These are phyloP conservation scores for Cryptosporidium meleagridis DNA, from an alignment of 169 alveolate species.

Conservation along the genomic window DNA sequence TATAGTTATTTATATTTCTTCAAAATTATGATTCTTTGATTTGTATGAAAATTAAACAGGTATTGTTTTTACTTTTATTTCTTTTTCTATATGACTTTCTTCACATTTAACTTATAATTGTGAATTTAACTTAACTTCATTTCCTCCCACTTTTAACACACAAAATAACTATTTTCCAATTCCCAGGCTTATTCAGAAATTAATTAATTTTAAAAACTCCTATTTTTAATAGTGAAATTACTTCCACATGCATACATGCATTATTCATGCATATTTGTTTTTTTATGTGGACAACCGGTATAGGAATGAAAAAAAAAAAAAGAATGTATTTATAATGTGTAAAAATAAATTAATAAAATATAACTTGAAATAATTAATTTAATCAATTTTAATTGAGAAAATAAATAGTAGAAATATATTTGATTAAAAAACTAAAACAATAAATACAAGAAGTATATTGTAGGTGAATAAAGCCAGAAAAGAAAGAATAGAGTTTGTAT, in stretches of 20 bases:
- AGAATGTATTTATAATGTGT: not conserved
- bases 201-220: too few relatives aligned
- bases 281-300: slow-evolving; percentile 5
- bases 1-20: too few relatives aligned
- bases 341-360: not conserved
- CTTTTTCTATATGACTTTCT: too few relatives aligned
- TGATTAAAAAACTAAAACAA: not conserved
- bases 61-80: too few relatives aligned
- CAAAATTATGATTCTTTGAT: too few relatives aligned
- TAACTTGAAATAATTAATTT: not conserved
- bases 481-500: not conserved
- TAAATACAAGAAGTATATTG: not conserved
- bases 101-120: not conserved
- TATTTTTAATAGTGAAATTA: not conserved
- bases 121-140: too few relatives aligned
- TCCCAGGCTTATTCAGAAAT: too few relatives aligned
- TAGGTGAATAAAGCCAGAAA: not conserved
- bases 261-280: not conserved
- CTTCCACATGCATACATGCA: not conserved
- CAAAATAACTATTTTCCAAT: not conserved
- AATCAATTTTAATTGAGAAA: not conserved
- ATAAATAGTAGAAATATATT: not conserved
- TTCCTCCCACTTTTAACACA: not conserved
- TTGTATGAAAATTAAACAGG: too few relatives aligned
- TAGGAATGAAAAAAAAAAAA: not conserved